Evolutionary conservation across 2,329 filamentous ascomycete genomes (phyloP).

Genomic region (Aspergillus latus): DNA sequence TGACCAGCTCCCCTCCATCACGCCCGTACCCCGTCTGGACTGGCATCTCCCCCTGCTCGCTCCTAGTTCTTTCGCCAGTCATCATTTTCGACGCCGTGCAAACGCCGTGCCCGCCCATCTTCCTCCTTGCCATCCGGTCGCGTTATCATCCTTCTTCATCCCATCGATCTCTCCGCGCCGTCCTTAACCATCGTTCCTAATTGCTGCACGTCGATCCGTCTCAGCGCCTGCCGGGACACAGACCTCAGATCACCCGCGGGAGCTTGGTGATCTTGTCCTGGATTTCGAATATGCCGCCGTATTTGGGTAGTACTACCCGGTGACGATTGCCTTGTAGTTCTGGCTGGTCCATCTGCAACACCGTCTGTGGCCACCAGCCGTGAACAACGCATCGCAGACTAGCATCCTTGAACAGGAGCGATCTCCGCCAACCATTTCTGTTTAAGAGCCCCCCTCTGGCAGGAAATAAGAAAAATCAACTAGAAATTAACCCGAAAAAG

Average conservation of each 20-base stretch:
- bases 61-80: not conserved
- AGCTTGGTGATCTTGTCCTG: constrained; percentile 19
- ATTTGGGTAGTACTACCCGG: constrained; percentile 39
- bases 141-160: constrained; percentile 9
- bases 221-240: constrained; percentile 12
- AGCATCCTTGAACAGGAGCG: constrained; percentile 30
- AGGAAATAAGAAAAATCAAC: constrained; percentile 9
- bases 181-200: not conserved
- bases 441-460: constrained; percentile 14
- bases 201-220: constrained; percentile 5
- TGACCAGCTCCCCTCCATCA: constrained; percentile 12
- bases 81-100: constrained; percentile 28
- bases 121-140: constrained; percentile 1
- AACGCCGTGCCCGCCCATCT: constrained; percentile 25
- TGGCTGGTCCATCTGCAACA: constrained; percentile 37
- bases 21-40: not conserved
- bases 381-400: constrained; percentile 41
- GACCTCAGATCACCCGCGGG: constrained; percentile 17
- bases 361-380: constrained; percentile 35
- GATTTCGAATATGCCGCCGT: constrained; percentile 38
- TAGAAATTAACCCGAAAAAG: constrained; percentile 11
- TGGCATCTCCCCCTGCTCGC: constrained; percentile 6
- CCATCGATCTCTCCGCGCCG: not conserved
- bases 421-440: constrained; percentile 31
- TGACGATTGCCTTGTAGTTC: constrained; percentile 40